phyloP scores from a whole-genome alignment of 169 alveolate species.

The Cryptosporidium xiaoi region DNA sequence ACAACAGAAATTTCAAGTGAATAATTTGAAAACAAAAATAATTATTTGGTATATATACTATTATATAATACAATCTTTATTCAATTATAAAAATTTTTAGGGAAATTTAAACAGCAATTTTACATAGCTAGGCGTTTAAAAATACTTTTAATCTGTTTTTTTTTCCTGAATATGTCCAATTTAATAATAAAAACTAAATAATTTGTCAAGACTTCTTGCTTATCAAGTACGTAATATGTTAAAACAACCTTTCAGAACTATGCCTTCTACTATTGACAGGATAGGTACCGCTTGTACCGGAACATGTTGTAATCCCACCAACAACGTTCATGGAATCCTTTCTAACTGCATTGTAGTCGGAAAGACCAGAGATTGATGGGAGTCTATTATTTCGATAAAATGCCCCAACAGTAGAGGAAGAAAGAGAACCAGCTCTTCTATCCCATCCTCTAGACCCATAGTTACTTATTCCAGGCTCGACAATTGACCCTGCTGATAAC shows the following conservation, averaged over 20 bases:
- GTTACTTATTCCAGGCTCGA: slow-evolving; percentile 46
- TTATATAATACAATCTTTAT: no score
- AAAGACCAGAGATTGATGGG: slow-evolving; percentile 50
- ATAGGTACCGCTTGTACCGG: slow-evolving; percentile 74
- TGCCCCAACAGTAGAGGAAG: slow-evolving; percentile 42
- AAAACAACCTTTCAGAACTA: slow-evolving; percentile 20
- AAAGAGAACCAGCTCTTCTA: slow-evolving; percentile 40
- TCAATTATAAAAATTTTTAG: no score
- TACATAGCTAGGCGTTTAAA: no score
- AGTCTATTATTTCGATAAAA: slow-evolving; percentile 24
- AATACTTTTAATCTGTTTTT: no score
- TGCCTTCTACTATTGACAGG: slow-evolving; percentile 72
- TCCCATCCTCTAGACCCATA: slow-evolving; percentile 33
- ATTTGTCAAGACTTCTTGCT: no score
- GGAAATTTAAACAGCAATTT: no score
- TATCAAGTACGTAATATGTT: no score
- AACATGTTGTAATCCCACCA: slow-evolving; percentile 65
- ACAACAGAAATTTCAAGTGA: background rate
- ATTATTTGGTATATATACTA: no score
- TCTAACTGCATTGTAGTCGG: slow-evolving; percentile 54
- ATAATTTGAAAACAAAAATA: background rate
- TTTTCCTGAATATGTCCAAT: no score
- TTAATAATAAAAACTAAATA: no score
- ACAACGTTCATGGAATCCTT: slow-evolving; percentile 67
- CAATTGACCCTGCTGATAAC: slow-evolving; percentile 57